Evolutionary conservation across 176 grass and related monocot species (phyloP), one percentile per base, ranked within the genome.

Genomic region (Zea luxurians): DNA sequence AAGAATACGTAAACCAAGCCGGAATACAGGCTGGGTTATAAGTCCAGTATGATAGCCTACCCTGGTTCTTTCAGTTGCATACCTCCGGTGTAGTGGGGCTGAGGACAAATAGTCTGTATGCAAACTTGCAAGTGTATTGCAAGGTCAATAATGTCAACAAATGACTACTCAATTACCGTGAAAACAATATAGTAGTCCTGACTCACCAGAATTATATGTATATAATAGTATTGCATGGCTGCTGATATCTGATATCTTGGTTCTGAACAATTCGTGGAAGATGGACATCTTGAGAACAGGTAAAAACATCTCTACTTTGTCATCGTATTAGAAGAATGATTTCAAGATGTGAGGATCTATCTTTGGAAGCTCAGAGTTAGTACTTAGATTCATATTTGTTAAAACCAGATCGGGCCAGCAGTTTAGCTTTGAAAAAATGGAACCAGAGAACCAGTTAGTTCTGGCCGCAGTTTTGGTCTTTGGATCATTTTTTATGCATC

Each of bases 1-100:
- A 76, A 86, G 92, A 87, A 86, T 84, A 71, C 86, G 81, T 27
- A 98, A 87, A 83, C 69, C 83, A 66, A 82, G 71, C 59, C 78
- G 68, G 45, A 77, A 18, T 73, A 75, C 83, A 69, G 81, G 90
- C 80, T 98, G 89, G 92, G 78, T 98, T 73, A 92, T 95, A 43
- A 94, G 88, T 87, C 96, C 89, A 27, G 68, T 98, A 20, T 89
- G 71, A 74, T 90, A 80, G 86, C 13, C 42, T 52, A 11, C 58
- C 34, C 58, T 78, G 60, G 42, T 35, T 65, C 81, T 76, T 88
- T 48, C 16, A 0, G 20, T 75, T 64, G 10, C 16, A 16, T 62
- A 75, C 76, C 68, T 78, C 48, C 10, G 15, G 16, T 79, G 61
- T 67, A 6, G 4, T 64, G 57, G 61, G 59, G 42, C 18, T 67